phyloP scores from a whole-genome alignment of 1,284 basidiomycete genomes.

The Ceratobasidium sp. region DNA sequence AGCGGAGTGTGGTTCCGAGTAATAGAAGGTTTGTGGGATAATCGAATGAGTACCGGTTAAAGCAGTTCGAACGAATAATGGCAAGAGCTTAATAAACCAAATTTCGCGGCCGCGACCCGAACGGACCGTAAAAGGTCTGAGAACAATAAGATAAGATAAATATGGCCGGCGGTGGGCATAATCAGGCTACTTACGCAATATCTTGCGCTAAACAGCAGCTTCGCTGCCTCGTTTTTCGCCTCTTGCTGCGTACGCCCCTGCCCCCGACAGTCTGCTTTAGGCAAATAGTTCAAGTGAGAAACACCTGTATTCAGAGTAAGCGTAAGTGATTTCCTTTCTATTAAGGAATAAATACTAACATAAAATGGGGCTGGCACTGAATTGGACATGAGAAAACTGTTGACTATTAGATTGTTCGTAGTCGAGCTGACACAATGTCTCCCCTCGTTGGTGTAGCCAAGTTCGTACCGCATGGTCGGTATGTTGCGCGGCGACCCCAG shows the following conservation, averaged over 20 bases:
- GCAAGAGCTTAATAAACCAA: too few relatives aligned
- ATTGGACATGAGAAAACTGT: background rate
- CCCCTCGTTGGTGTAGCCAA: background rate
- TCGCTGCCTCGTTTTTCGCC: slow-evolving; percentile 13
- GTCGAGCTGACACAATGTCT: background rate
- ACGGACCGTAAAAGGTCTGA: too few relatives aligned
- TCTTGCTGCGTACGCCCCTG: background rate
- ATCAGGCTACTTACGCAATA: slow-evolving; percentile 13
- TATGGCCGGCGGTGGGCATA: too few relatives aligned
- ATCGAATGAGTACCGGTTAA: too few relatives aligned
- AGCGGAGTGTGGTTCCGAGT: background rate
- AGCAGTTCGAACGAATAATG: too few relatives aligned
- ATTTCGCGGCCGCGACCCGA: too few relatives aligned
- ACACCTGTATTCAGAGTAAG: background rate
- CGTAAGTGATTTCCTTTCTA: background rate
- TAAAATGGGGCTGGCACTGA: background rate
- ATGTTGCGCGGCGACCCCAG: background rate
- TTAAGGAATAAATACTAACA: background rate
- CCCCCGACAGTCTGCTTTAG: background rate
- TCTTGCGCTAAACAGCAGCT: background rate
- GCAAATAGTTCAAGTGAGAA: background rate
- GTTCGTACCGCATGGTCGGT: background rate
- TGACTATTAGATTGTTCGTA: background rate
- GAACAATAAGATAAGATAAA: too few relatives aligned
- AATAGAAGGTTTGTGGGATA: background rate